Evolutionary conservation across 2,329 filamentous ascomycete species (phyloP).

Genomic region (Neonectria faginata): DNA sequence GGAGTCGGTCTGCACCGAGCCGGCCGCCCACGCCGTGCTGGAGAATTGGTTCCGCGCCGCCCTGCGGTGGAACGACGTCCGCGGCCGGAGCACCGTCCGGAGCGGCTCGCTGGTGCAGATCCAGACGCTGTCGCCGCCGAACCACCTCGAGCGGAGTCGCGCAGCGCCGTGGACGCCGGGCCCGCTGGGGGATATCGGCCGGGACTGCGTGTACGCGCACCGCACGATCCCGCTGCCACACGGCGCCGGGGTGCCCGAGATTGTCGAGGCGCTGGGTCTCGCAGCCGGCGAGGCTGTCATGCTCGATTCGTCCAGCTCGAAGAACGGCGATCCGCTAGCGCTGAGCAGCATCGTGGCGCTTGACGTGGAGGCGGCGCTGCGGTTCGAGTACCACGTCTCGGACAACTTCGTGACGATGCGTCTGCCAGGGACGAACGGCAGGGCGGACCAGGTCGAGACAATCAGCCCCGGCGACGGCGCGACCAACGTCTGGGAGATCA

Average conservation of each 20-base stretch:
- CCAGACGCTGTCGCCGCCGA: conserved; percentile 43
- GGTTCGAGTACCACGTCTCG: conserved; percentile 68
- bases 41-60: conserved; percentile 80
- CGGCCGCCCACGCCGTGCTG: conserved; percentile 72
- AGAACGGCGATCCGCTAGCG: conserved; percentile 56
- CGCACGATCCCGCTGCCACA: conserved; percentile 57
- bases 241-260: conserved; percentile 62
- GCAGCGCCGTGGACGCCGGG: neutral
- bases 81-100: conserved; percentile 29
- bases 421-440: conserved; percentile 32
- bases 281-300: conserved; percentile 62
- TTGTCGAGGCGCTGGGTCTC: conserved; percentile 63
- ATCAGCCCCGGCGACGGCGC: conserved; percentile 43
- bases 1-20: conserved; percentile 86
- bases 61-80: conserved; percentile 66
- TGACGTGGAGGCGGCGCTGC: conserved; percentile 66
- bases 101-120: conserved; percentile 33
- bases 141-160: conserved; percentile 37
- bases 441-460: conserved; percentile 25
- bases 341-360: conserved; percentile 81
- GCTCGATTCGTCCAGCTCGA: conserved; percentile 69
- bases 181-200: conserved; percentile 31
- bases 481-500: conserved; percentile 62
- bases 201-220: conserved; percentile 51
- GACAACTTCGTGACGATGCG: conserved; percentile 53